Evolutionary conservation across 106 monocot genomes (phyloP).

Genomic region (Posidonia australis): DNA sequence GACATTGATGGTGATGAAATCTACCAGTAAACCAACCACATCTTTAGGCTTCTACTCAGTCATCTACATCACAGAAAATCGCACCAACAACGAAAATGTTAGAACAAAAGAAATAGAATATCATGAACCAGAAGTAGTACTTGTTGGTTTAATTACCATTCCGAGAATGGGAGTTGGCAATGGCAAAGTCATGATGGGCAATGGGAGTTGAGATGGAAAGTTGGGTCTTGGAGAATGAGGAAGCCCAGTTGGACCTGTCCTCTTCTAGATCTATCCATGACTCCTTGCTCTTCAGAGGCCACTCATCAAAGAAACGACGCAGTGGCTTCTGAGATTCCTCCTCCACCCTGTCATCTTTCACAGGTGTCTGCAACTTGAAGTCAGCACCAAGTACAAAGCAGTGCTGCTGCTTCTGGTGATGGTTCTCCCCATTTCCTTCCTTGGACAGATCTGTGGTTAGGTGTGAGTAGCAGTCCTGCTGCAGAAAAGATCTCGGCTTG

Average conservation of each 20-base stretch:
- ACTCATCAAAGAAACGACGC: conserved; percentile 21
- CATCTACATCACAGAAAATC: background rate
- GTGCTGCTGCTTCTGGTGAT: conserved; percentile 14
- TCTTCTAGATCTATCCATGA: conserved; percentile 17
- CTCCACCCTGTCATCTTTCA: background rate
- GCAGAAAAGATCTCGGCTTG: conserved; percentile 12
- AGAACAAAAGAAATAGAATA: too few relatives aligned
- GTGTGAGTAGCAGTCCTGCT: conserved; percentile 7
- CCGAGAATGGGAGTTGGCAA: background rate
- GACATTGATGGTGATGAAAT: too few relatives aligned
- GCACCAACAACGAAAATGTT: too few relatives aligned
- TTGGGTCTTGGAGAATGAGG: conserved; percentile 21
- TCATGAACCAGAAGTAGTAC: too few relatives aligned
- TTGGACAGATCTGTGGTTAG: conserved; percentile 5
- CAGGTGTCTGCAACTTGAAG: conserved; percentile 9
- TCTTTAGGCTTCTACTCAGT: too few relatives aligned
- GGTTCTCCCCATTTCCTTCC: conserved; percentile 9
- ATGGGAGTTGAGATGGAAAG: conserved; percentile 13
- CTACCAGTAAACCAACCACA: too few relatives aligned
- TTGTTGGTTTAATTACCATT: background rate
- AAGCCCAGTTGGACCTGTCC: conserved; percentile 4
- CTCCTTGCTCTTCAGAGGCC: conserved; percentile 22
- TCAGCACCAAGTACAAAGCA: conserved; percentile 32
- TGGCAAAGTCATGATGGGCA: background rate
- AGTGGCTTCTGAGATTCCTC: conserved; percentile 17